Conservation (phyloP, 2,329 filamentous ascomycete genomes). For the Fusarium napiforme region DNA sequence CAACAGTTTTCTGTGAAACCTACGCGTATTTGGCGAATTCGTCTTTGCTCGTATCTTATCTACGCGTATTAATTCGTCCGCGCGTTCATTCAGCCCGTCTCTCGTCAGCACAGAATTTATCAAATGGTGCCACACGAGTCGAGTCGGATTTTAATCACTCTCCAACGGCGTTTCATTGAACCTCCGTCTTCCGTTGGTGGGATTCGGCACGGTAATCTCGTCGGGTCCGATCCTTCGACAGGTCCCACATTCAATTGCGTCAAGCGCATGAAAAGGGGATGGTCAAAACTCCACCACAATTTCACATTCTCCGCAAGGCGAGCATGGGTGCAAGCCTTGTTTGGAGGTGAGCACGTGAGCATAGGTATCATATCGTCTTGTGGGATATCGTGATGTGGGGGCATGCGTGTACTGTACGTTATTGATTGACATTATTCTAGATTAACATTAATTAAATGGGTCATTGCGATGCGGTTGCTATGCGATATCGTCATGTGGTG, state of each 20-base stretch:
- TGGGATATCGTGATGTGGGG: conserved; percentile 3
- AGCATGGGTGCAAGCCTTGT: neutral
- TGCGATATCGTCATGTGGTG: conserved; percentile 3
- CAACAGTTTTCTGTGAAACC: neutral
- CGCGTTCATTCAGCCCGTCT: neutral
- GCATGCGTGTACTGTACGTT: neutral
- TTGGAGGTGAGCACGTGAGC: neutral
- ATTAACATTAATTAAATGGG: conserved; percentile 7
- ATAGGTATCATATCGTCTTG: neutral
- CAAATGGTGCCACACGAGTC: neutral
- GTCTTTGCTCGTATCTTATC: neutral
- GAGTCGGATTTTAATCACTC: neutral
- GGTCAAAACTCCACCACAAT: conserved; percentile 2
- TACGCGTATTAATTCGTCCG: neutral
- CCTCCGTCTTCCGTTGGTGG: neutral
- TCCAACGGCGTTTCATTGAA: neutral
- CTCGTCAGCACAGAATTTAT: neutral
- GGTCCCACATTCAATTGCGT: neutral
- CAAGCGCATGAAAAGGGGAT: neutral
- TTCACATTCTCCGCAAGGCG: neutral
- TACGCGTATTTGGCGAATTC: neutral
- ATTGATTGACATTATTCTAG: neutral
- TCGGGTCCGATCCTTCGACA: neutral
- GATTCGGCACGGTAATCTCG: neutral
- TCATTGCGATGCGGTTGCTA: neutral